phyloP scores from a whole-genome alignment of 768 basidiomycete species.

The Panaeolus cyanescens region DNA sequence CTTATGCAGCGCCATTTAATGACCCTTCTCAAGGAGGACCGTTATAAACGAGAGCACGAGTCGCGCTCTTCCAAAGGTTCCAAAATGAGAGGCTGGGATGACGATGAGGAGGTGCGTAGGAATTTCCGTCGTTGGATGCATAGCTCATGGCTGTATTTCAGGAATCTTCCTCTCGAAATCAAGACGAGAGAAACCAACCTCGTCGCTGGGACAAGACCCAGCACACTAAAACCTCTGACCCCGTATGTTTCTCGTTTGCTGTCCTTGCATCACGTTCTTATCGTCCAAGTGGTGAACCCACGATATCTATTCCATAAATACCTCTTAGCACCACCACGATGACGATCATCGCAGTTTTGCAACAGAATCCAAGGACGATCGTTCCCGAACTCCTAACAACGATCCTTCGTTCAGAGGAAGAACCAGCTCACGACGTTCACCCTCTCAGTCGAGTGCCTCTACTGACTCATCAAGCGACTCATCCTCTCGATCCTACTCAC shows the following conservation, averaged over 20 bases:
- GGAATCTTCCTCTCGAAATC: neutral
- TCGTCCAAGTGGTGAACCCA: neutral
- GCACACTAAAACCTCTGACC: too few relatives aligned
- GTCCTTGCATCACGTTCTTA: neutral
- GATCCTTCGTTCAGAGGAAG: neutral
- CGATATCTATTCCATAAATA: neutral
- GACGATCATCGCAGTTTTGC: neutral
- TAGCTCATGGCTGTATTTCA: neutral
- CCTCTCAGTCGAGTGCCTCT: neutral
- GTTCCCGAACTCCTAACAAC: neutral
- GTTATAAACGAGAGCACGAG: neutral
- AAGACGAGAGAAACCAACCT: too few relatives aligned
- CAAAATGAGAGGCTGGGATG: neutral
- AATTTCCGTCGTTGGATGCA: too few relatives aligned
- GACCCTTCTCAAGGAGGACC: neutral
- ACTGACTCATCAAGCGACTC: neutral
- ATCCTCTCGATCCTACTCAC: neutral
- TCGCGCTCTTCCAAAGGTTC: neutral
- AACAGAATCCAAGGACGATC: neutral
- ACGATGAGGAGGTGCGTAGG: too few relatives aligned
- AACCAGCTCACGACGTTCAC: neutral
- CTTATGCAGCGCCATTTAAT: too few relatives aligned
- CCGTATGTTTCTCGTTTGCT: neutral
- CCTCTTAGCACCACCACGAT: neutral
- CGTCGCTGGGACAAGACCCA: too few relatives aligned